Conservation (phyloP, 1,284 basidiomycete species). For the Pseudozyma flocculosa region DNA sequence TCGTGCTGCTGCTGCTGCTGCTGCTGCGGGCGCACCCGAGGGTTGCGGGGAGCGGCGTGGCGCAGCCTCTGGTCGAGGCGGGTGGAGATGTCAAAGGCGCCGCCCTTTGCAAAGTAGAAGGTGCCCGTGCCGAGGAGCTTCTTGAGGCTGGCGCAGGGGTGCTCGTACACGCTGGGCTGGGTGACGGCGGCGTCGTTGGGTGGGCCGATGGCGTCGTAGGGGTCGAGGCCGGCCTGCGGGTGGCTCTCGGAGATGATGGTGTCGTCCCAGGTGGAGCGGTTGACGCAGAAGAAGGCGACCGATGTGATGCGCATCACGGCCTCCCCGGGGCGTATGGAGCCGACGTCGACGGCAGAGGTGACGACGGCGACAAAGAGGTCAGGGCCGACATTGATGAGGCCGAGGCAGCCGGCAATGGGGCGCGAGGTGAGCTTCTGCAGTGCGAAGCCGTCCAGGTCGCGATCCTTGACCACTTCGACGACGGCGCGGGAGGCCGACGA, state of each 20-base stretch:
- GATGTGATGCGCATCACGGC: conserved; percentile 36
- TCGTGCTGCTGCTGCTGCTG: conserved; percentile 8
- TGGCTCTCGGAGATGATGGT: conserved; percentile 18
- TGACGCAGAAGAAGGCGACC: conserved; percentile 53
- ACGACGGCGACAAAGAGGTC: conserved; percentile 52
- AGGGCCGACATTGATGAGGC: conserved; percentile 48
- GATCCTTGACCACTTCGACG: conserved; percentile 34
- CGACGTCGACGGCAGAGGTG: conserved; percentile 35
- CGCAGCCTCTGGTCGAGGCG: conserved; percentile 59
- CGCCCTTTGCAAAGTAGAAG: conserved; percentile 85
- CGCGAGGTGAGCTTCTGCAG: conserved; percentile 24
- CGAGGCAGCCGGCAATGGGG: conserved; percentile 39
- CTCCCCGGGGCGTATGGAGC: conserved; percentile 35
- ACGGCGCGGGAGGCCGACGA: conserved; percentile 21
- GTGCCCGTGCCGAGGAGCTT: conserved; percentile 88
- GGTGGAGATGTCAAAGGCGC: conserved; percentile 75
- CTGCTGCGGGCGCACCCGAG: conserved; percentile 4
- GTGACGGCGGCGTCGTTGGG: conserved; percentile 21
- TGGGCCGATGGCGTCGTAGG: conserved; percentile 21
- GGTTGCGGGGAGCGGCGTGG: no score
- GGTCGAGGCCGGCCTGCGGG: conserved; percentile 24
- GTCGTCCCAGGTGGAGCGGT: conserved; percentile 45
- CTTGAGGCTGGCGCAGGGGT: conserved; percentile 83
- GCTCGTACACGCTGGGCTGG: conserved; percentile 65
- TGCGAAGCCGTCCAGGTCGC: conserved; percentile 13